Conservation (phyloP, 2,329 filamentous ascomycete genomes). For the Claviceps arundinis region DNA sequence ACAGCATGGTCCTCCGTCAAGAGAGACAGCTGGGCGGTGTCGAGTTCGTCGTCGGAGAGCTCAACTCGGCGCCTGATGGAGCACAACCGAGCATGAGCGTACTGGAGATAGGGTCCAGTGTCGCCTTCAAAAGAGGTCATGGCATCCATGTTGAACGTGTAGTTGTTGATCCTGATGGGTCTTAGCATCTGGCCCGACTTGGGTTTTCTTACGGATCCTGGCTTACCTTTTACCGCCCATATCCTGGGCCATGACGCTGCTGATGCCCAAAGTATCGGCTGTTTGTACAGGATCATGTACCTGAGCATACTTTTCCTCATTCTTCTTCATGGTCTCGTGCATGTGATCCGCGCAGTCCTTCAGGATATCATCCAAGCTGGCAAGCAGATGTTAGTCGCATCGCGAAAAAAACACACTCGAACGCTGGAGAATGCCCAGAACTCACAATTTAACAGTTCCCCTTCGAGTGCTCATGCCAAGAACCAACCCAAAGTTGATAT, state of each 20-base stretch:
- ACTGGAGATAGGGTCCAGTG: constrained; percentile 75
- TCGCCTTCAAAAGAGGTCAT: constrained; percentile 80
- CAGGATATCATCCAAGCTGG: constrained; percentile 10
- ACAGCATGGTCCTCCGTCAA: constrained; percentile 60
- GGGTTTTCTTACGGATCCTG: neutral
- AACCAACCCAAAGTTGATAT: constrained; percentile 65
- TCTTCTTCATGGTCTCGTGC: constrained; percentile 94
- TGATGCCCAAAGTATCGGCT: constrained; percentile 84
- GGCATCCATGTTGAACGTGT: constrained; percentile 63
- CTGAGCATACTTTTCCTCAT: constrained; percentile 79
- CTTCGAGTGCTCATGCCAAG: constrained; percentile 58
- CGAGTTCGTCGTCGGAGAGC: constrained; percentile 43
- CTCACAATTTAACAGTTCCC: constrained; percentile 57
- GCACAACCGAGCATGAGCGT: constrained; percentile 61
- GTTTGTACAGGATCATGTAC: constrained; percentile 69
- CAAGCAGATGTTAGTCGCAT: constrained; percentile 1
- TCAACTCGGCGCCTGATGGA: constrained; percentile 46
- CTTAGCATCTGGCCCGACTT: neutral
- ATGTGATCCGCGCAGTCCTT: constrained; percentile 77
- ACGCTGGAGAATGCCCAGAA: neutral
- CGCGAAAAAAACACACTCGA: neutral
- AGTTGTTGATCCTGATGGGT: constrained; percentile 41
- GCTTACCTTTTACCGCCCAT: constrained; percentile 83
- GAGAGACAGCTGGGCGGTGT: constrained; percentile 50
- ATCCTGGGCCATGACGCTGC: constrained; percentile 93